Base-by-base conservation (phyloP, 2,329 filamentous ascomycete genomes). In the Myriosclerotinia curreyana region DNA sequence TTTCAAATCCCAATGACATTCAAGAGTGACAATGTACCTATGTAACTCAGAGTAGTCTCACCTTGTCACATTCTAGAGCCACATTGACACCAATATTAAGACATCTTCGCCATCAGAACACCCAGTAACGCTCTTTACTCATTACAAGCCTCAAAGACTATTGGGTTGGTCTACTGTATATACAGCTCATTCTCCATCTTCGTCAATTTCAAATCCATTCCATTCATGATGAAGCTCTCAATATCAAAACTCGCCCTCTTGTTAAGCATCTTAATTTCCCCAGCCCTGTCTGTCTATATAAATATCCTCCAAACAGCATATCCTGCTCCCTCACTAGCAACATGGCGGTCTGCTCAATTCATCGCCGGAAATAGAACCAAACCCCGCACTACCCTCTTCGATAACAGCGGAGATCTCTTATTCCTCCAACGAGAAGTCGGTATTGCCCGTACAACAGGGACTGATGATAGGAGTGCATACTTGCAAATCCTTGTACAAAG, bases 311-410 rank as follows among this genome's bases (percentile, higher is more conserved):
- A 66, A 51, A 59, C 66, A 34, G 64, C 56, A 5, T 72, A 73
- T 51, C 51, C 65, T 20, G 49, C 70, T 31, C 73, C 73, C 1
- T 54, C 67, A 0, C 53, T 69, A 5, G 64, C 69, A 1, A 62
- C 65, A 60, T 74, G 75, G 8, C 76, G 72, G 68, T 66, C 66
- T 31, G 61, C 70, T 2, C 71, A 72, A 38, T 62, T 75, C 3
- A 66, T 76, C 17, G 70, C 69, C 3, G 66, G 65, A 6, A 67
- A 65, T 1, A 55, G 75, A 40, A 67, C n/a, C 6, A 66, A 31
- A 4, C 73, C 74, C 2, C 65, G 74, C 48, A 62, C 71, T 8
- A 72, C 76, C 14, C 40, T 74, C 3, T 74, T 76, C 49, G 74
- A 77, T 69, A 64, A 53, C 2, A 64, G 52, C 31, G 73, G 75